A percentile compares a stretch with the other conserved stretches of the same genome.
Conservation (phyloP, 345 rosid genomes). For the Eutrema japonicum region DNA sequence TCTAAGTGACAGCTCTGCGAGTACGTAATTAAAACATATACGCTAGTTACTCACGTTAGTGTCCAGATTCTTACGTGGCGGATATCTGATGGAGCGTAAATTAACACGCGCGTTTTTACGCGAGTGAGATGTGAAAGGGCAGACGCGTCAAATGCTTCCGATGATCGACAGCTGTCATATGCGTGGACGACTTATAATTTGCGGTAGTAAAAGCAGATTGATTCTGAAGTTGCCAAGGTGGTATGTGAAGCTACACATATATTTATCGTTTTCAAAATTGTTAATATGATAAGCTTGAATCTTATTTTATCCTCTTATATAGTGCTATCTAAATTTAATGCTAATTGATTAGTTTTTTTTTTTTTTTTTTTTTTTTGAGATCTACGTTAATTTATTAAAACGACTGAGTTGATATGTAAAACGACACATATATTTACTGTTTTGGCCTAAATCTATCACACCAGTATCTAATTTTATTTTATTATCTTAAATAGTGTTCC, state of each 20-base stretch:
- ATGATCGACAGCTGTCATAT: conserved; percentile 34
- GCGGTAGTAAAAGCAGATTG: conserved; percentile 14
- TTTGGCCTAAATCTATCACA: no score
- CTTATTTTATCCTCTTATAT: no score
- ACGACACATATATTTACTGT: no score
- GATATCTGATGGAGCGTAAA: neutral
- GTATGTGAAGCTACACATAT: conserved; percentile 8
- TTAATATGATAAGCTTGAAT: neutral
- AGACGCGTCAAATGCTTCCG: conserved; percentile 25
- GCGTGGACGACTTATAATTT: conserved; percentile 19
- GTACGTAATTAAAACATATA: neutral
- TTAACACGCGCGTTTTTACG: neutral
- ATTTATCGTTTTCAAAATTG: conserved; percentile 15
- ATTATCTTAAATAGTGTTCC: no score
- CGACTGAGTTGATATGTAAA: no score
- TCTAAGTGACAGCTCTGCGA: neutral
- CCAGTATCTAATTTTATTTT: no score
- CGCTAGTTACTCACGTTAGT: neutral
- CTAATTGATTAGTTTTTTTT: no score
- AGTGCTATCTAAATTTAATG: no score
- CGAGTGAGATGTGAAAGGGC: neutral
- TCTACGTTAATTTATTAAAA: no score
- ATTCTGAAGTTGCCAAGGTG: neutral
- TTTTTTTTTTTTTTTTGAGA: no score
- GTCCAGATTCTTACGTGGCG: conserved; percentile 11